Percentiles rank a stretch among this genome's conserved stretches.
These are phyloP conservation scores for Aspergillus pseudoglaucus DNA, from an alignment of 2,329 filamentous ascomycete genomes.

Conservation along the genomic window DNA sequence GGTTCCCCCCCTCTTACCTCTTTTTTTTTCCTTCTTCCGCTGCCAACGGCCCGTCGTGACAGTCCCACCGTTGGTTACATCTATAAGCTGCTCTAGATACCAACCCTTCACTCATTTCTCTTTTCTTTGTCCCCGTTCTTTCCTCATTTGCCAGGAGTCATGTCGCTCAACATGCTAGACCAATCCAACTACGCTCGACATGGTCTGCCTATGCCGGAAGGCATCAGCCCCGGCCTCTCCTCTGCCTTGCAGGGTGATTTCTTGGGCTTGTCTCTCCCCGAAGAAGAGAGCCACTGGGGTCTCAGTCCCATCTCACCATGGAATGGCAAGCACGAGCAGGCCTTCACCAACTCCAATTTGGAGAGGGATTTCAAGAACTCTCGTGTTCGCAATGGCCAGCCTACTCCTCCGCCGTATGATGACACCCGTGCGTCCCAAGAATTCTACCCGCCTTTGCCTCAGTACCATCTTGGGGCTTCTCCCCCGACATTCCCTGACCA, in stretches of 20 bases:
- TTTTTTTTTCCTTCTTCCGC: background rate
- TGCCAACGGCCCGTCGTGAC: too few species aligned
- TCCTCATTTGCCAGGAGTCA: slow-evolving; percentile 1
- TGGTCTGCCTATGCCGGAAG: slow-evolving; percentile 10
- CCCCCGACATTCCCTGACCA: background rate
- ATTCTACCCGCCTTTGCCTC: slow-evolving; percentile 2
- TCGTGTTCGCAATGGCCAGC: slow-evolving; percentile 34
- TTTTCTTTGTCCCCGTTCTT: slow-evolving; percentile 1
- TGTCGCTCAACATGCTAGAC: slow-evolving; percentile 19
- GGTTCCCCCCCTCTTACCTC: background rate
- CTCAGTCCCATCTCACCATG: slow-evolving; percentile 26
- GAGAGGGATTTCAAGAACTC: slow-evolving; percentile 28
- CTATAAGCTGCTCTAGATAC: background rate
- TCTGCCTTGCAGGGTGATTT: slow-evolving; percentile 22
- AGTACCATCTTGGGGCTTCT: slow-evolving; percentile 4
- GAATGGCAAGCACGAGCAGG: slow-evolving; percentile 20
- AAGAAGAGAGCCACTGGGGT: slow-evolving; percentile 27
- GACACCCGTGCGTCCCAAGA: slow-evolving; percentile 11
- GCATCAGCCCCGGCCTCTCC: slow-evolving; percentile 6
- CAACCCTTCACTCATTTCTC: background rate
- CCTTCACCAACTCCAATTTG: slow-evolving; percentile 19
- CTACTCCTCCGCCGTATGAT: slow-evolving; percentile 30
- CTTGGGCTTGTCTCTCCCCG: slow-evolving; percentile 20
- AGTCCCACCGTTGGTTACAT: too few species aligned
- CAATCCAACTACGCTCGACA: slow-evolving; percentile 11